Base-by-base conservation (phyloP, 2,329 filamentous ascomycete genomes). In the Aureobasidium leucospermi region DNA sequence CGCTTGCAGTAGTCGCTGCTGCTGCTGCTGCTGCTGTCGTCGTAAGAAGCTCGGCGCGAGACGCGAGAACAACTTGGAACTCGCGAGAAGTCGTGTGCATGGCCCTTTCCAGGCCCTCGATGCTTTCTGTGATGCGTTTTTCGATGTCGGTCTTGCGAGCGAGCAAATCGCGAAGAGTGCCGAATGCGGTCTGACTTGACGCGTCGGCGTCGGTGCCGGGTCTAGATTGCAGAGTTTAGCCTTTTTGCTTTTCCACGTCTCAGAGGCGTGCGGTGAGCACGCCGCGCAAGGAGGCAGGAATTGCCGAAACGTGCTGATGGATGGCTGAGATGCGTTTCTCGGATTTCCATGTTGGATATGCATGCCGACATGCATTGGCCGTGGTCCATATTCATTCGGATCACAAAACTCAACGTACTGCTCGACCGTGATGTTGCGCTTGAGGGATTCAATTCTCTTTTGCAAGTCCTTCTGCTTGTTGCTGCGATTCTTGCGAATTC, bases 131-230 rank as follows among this genome's bases (percentile, higher is more conserved):
- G 49, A 60, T 47, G 23, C 48, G 58, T 6, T 10, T 31, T 31
- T 55, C 58, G 16, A 60, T 41, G n/a, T 42, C 34, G 23, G 28
- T n/a, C 39, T 59, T 59, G 36, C 31, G 28, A 23, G 31, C 38
- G n/a, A 59, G 57, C 28, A 59, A 23, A 31, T 29, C 38, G 19
- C 47, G 46, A 29, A 59, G 39, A n/a, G 31, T 11, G n/a, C 29
- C 47, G 31, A 59, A 51, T 11, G 57, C 57, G 13, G 47, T 41
- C 34, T 41, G 23, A 39, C 15, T 43, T n/a, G 52, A 19, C 28
- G 28, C 45, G 38, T 48, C 43, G 46, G 45, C 38, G 29, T 29
- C 23, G 28, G 11, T 41, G 8, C 45, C 38, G 56, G 46, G 28
- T 16, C 56, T 59, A 34, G 56, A 42, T n/a, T 13, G 36, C 10